Percentiles rank a stretch among this genome's conserved stretches.
These are phyloP conservation scores for Globisporangium echinulatum DNA, from an alignment of 352 stramenopile genomes.

Conservation along the genomic window DNA sequence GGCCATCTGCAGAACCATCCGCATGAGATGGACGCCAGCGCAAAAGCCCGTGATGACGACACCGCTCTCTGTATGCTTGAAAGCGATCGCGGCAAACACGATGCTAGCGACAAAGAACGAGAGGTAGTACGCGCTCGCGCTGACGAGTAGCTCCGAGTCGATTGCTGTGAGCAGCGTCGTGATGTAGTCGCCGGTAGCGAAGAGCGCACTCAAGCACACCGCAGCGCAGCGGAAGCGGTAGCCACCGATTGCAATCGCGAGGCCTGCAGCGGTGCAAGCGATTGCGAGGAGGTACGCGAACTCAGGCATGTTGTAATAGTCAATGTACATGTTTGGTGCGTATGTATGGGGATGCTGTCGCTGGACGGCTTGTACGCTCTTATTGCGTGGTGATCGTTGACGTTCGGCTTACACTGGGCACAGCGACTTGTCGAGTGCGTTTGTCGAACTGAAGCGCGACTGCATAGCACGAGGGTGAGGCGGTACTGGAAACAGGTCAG, in stretches of 20 bases:
- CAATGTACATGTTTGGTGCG: background rate
- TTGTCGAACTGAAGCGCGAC: no score
- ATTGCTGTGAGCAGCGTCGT: background rate
- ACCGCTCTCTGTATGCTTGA: background rate
- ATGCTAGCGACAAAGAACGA: background rate
- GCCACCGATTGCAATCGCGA: background rate
- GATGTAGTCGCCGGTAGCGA: slow-evolving; percentile 1
- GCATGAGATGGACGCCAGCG: background rate
- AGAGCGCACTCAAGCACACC: slow-evolving; percentile 3
- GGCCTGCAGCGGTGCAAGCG: background rate
- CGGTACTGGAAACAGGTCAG: no score
- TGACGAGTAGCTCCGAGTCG: background rate
- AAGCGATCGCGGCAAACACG: background rate
- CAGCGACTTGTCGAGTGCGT: background rate
- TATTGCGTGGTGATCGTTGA: background rate
- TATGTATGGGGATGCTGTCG: background rate
- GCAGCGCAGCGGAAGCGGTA: background rate
- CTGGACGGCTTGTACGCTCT: background rate
- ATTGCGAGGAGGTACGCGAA: background rate
- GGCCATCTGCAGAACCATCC: background rate
- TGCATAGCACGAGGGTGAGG: no score
- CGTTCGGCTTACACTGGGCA: background rate
- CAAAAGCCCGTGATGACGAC: background rate
- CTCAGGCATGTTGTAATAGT: background rate
- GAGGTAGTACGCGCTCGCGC: background rate